phyloP scores from a whole-genome alignment of 2,329 filamentous ascomycete species.

The Laburnicola sp. region DNA sequence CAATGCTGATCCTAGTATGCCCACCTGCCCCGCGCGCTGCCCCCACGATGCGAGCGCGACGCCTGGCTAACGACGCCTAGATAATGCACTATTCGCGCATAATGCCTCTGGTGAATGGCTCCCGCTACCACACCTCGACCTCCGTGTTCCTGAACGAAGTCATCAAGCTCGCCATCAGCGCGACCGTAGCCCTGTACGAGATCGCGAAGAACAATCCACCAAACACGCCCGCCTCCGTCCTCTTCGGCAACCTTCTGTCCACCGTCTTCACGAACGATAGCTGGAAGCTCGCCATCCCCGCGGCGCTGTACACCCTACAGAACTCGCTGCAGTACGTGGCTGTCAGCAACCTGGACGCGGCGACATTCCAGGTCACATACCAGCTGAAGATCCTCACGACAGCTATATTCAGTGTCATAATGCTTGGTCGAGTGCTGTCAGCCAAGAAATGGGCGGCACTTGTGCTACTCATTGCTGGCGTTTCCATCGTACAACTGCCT shows the following conservation, averaged over 20 bases:
- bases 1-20: conserved; percentile 70
- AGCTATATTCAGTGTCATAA: conserved; percentile 79
- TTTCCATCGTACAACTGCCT: conserved; percentile 83
- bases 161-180: conserved; percentile 82
- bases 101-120: conserved; percentile 81
- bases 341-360: conserved; percentile 85
- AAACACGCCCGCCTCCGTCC: conserved; percentile 75
- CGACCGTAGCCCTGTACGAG: conserved; percentile 87
- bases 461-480: conserved; percentile 76
- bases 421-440: conserved; percentile 73
- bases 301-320: conserved; percentile 84
- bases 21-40: conserved; percentile 8
- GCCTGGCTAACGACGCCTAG: conserved; percentile 50
- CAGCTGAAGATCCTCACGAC: conserved; percentile 94
- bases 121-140: conserved; percentile 90
- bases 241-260: conserved; percentile 78
- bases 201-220: conserved; percentile 76
- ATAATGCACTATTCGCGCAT: conserved; percentile 93
- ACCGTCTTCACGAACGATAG: conserved; percentile 86
- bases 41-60: conserved; percentile 6
- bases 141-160: conserved; percentile 93
- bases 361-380: conserved; percentile 90
- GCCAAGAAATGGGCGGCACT: conserved; percentile 78
- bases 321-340: conserved; percentile 94
- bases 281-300: conserved; percentile 92